Evolutionary conservation across 2,329 filamentous ascomycete species (phyloP), one percentile per base, ranked within the genome.

Genomic region (Ophiostoma sp.): DNA sequence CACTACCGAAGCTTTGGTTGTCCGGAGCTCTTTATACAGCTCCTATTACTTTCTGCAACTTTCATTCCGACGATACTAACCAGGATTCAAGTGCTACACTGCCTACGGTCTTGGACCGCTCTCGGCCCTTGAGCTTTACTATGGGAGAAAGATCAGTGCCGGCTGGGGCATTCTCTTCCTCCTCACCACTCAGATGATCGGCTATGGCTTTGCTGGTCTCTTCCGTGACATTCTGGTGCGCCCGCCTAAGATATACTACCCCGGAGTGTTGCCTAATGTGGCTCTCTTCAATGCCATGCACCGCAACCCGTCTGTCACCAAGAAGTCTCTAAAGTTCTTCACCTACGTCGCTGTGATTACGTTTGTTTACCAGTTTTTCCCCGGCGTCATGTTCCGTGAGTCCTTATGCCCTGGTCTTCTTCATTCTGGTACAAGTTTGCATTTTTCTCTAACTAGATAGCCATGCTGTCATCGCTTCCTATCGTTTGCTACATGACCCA

Each of bases 301-400:
- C 68, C 72, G 68, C 45, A 75, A 75, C 66, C 74, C 74, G 0
- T 69, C 73, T 0, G 73, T 74, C 5, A 76, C 74, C 4, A 74
- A 71, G 65, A 74, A 74, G 42, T 75, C 74, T 4, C 71, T 76
- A 55, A 71, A 64, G 49, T 76, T 75, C 71, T 76, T 76, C 62
- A 64, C 68, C 27, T 71, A 71, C 67, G 73, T 76, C 9, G 72
- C 73, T 16, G 27, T 64, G 9, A 65, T 67, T 4, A 73, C 75
- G 7, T 78, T 77, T 62, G 55, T 72, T 47, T 78, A 73, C 66
- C 73, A 77, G 66, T 77, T 74, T 72, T 71, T 78, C 16, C 76
- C 76, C 2, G 71, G 73, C 14, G 69, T 77, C 14, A 73, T 78
- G 4, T 76, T 76, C 60, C 75, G 70, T 72, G 44, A 42, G 69